Percentiles rank a stretch among this genome's conserved stretches.
Evolutionary conservation across 768 basidiomycete species (phyloP).

Genomic region (Fomitopsis pulvina): DNA sequence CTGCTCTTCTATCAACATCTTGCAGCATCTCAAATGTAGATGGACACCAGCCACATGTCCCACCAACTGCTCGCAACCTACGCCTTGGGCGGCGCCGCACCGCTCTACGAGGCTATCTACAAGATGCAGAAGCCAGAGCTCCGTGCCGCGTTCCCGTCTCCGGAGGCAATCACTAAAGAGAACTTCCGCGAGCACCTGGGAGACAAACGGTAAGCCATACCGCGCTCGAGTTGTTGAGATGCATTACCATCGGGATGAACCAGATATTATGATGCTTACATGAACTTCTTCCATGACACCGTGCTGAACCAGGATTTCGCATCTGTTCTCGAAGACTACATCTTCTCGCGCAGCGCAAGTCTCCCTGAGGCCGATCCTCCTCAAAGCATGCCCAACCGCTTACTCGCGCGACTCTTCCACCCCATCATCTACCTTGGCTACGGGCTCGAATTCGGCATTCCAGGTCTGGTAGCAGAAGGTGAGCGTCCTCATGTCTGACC

Average conservation of each 20-base stretch:
- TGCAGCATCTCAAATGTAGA: background rate
- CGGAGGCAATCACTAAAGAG: slow-evolving; percentile 33
- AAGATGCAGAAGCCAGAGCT: slow-evolving; percentile 25
- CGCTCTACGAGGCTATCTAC: slow-evolving; percentile 35
- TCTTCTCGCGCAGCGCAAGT: slow-evolving; percentile 38
- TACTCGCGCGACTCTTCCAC: slow-evolving; percentile 50
- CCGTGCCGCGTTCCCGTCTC: slow-evolving; percentile 31
- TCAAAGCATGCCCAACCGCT: slow-evolving; percentile 45
- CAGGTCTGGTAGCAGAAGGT: slow-evolving; percentile 59
- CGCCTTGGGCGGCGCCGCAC: slow-evolving; percentile 44
- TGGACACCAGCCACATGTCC: slow-evolving; percentile 39
- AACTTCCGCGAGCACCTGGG: slow-evolving; percentile 53
- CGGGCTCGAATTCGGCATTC: slow-evolving; percentile 52
- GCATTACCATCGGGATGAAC: background rate
- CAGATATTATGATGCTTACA: slow-evolving; percentile 45
- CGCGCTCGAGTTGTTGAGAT: background rate
- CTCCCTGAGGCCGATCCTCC: slow-evolving; percentile 23
- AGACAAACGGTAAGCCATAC: slow-evolving; percentile 31
- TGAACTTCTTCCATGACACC: slow-evolving; percentile 42
- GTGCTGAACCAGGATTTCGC: slow-evolving; percentile 36
- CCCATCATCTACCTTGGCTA: slow-evolving; percentile 57
- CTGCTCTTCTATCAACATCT: too few relatives aligned
- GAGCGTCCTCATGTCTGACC: background rate
- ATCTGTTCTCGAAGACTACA: slow-evolving; percentile 45
- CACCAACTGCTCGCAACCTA: slow-evolving; percentile 55